These are phyloP conservation scores for Exophiala mesophila DNA, from an alignment of 2,329 filamentous ascomycete genomes.

Conservation along the genomic window DNA sequence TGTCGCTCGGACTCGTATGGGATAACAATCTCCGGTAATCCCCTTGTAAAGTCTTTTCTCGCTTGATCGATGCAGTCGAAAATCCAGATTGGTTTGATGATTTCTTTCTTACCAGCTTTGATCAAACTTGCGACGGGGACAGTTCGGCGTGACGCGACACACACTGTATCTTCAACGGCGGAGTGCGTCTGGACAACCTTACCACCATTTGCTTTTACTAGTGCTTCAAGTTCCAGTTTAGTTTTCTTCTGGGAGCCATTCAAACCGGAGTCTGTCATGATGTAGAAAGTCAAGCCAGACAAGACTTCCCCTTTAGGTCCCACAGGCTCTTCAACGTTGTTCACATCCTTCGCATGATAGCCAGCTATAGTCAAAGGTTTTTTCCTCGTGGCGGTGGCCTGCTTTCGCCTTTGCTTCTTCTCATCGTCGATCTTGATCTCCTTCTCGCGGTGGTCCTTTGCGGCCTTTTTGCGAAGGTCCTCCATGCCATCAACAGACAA, in stretches of 20 bases:
- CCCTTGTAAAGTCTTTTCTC: conserved; percentile 48
- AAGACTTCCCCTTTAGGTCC: conserved; percentile 57
- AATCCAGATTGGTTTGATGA: conserved; percentile 78
- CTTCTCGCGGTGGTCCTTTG: conserved; percentile 66
- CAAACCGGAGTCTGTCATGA: conserved; percentile 69
- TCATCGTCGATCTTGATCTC: conserved; percentile 39
- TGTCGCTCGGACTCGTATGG: conserved; percentile 63
- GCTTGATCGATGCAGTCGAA: conserved; percentile 67
- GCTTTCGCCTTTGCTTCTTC: conserved; percentile 58
- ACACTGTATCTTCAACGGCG: conserved; percentile 52
- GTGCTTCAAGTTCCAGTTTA: conserved; percentile 71
- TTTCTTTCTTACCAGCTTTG: conserved; percentile 64
- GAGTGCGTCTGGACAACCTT: conserved; percentile 69
- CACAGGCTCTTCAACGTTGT: conserved; percentile 12
- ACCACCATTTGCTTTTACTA: conserved; percentile 81
- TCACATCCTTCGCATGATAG: conserved; percentile 47
- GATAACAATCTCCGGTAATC: conserved; percentile 54
- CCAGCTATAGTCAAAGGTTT: conserved; percentile 68
- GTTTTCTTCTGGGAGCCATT: conserved; percentile 60
- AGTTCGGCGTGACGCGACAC: conserved; percentile 40
- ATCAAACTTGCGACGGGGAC: conserved; percentile 81
- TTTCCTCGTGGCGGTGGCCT: conserved; percentile 50
- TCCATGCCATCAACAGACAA: conserved; percentile 74
- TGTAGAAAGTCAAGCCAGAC: conserved; percentile 68
- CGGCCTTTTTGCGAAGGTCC: conserved; percentile 62